Conservation (phyloP, 73 alveolate genomes). For the Paramecium biaurelia region DNA sequence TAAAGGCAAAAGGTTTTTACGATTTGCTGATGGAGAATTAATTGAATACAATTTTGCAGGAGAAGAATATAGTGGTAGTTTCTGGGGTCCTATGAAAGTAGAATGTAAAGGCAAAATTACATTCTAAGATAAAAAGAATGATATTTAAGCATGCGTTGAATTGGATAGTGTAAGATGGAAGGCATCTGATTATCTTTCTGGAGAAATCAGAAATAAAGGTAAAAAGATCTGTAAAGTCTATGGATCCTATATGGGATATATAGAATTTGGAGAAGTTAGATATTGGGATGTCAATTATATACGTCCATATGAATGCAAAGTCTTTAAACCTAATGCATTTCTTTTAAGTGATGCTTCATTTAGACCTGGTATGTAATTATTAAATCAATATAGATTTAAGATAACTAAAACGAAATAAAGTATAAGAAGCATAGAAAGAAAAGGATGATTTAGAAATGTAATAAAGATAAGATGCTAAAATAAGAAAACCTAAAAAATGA, state of each 20-base stretch:
- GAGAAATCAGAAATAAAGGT: slow-evolving; percentile 76
- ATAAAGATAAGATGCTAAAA: slow-evolving; percentile 58
- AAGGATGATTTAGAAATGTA: slow-evolving; percentile 42
- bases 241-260: slow-evolving; percentile 92
- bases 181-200: slow-evolving; percentile 83
- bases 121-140: slow-evolving; percentile 79
- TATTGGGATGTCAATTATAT: slow-evolving; percentile 91
- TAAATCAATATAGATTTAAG: background rate
- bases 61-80: slow-evolving; percentile 69
- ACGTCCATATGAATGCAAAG: slow-evolving; percentile 48
- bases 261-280: slow-evolving; percentile 91
- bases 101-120: slow-evolving; percentile 78
- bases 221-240: slow-evolving; percentile 71
- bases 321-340: slow-evolving; percentile 2
- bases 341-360: slow-evolving; percentile 8
- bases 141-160: slow-evolving; percentile 65
- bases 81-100: slow-evolving; percentile 79
- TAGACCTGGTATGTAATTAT: background rate
- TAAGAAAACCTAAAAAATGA: slow-evolving; percentile 40
- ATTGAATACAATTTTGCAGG: slow-evolving; percentile 51
- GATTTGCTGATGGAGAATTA: slow-evolving; percentile 57
- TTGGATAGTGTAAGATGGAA: slow-evolving; percentile 66
- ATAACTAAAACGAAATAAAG: slow-evolving; percentile 7
- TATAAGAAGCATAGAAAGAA: slow-evolving; percentile 35
- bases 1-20: slow-evolving; percentile 53